These are phyloP conservation scores for Verticillium nonalfalfae DNA, from an alignment of 2,329 filamentous ascomycete genomes.

Conservation along the genomic window DNA sequence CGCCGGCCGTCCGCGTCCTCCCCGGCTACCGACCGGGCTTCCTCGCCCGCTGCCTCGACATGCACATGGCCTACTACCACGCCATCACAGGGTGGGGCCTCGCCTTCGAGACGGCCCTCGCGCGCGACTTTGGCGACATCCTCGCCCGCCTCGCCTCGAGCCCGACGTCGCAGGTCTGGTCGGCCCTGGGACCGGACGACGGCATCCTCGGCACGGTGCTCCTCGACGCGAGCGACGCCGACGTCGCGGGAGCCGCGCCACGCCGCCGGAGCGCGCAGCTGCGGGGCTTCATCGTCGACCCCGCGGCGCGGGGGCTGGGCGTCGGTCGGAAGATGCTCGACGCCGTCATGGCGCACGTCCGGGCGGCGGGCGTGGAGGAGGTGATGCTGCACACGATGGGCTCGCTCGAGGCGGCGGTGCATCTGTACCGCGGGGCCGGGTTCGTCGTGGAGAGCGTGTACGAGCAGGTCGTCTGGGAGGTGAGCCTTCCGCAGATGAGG, in stretches of 20 bases:
- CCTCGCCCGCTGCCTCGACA: constrained; percentile 18
- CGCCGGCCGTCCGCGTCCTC: constrained; percentile 9
- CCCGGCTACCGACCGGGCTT: constrained; percentile 20
- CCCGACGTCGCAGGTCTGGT: constrained; percentile 18
- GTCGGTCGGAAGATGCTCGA: constrained; percentile 17
- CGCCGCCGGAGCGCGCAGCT: constrained; percentile 10
- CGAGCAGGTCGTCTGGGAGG: constrained; percentile 9
- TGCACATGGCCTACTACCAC: constrained; percentile 20
- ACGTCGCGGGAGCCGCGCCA: neutral
- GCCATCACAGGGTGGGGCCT: constrained; percentile 13
- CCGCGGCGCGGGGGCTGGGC: constrained; percentile 13
- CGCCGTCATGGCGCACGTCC: constrained; percentile 18
- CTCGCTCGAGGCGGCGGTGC: constrained; percentile 14
- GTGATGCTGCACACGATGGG: constrained; percentile 16
- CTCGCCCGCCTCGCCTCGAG: constrained; percentile 12
- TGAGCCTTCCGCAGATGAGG: constrained; percentile 1
- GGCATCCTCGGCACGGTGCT: constrained; percentile 19
- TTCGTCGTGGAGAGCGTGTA: constrained; percentile 14
- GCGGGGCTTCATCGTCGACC: constrained; percentile 21
- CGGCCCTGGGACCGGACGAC: constrained; percentile 12
- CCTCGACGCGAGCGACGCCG: constrained; percentile 11
- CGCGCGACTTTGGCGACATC: constrained; percentile 11
- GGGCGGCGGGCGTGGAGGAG: constrained; percentile 13
- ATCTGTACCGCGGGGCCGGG: constrained; percentile 17
- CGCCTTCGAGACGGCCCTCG: constrained; percentile 16